A percentile compares a stretch with the other conserved stretches of the same genome.
phyloP scores from a whole-genome alignment of 2,329 filamentous ascomycete genomes.

The Phyllosticta capitalensis region DNA sequence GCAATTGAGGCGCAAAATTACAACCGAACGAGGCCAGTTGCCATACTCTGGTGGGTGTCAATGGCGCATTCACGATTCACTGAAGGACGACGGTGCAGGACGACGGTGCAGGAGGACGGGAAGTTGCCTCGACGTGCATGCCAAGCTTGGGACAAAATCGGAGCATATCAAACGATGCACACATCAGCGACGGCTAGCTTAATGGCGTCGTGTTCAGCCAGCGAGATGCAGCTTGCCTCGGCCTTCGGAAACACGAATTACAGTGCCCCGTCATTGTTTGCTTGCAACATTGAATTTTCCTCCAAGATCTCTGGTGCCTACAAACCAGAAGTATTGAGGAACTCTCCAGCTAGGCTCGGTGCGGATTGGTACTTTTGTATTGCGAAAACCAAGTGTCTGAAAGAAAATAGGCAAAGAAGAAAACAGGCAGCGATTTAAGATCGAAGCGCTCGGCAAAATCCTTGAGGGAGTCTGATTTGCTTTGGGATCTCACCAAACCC shows the following conservation, averaged over 20 bases:
- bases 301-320: too few relatives aligned
- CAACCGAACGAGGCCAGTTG: not conserved
- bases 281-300: not conserved
- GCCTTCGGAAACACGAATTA: not conserved
- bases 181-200: not conserved
- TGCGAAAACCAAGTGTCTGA: not conserved
- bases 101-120: not conserved
- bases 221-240: not conserved
- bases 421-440: not conserved
- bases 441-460: not conserved
- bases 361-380: too few relatives aligned
- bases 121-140: slow-evolving; percentile 1
- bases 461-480: not conserved
- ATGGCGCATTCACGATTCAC: slow-evolving; percentile 1
- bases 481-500: not conserved
- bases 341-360: too few relatives aligned
- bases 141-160: not conserved
- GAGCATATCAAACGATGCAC: not conserved
- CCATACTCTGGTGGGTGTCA: not conserved
- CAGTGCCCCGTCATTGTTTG: too few relatives aligned
- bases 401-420: not conserved
- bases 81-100: slow-evolving; percentile 5
- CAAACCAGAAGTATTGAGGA: too few relatives aligned
- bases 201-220: not conserved
- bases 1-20: not conserved